These are phyloP conservation scores for Dryas drummondii DNA, from an alignment of 306 rosid genomes.

Conservation along the genomic window DNA sequence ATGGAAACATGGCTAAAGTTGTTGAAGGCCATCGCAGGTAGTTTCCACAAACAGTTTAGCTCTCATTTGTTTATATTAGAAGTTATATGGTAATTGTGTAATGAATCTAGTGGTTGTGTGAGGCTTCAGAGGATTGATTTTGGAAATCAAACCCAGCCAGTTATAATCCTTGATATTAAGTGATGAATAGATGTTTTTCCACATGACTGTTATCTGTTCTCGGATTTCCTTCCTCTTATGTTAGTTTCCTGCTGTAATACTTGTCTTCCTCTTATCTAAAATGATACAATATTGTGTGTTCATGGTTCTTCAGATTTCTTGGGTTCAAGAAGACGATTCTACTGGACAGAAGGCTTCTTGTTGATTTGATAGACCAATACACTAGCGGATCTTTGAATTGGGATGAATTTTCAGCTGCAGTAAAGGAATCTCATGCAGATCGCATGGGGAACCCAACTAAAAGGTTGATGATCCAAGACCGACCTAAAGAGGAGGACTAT, in stretches of 20 bases:
- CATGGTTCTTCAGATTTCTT: slow-evolving; percentile 59
- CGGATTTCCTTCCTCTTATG: neutral
- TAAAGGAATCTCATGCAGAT: slow-evolving; percentile 67
- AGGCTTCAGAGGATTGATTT: neutral
- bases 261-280: neutral
- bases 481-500: slow-evolving; percentile 96
- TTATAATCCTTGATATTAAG: neutral
- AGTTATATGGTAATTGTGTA: neutral
- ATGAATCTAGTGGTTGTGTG: neutral
- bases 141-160: neutral
- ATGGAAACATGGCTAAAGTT: slow-evolving; percentile 99
- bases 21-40: slow-evolving; percentile 99
- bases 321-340: slow-evolving; percentile 86
- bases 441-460: slow-evolving; percentile 82
- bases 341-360: slow-evolving; percentile 75
- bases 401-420: slow-evolving; percentile 84
- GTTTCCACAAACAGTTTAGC: neutral
- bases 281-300: neutral
- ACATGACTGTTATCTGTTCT: neutral
- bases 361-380: slow-evolving; percentile 80
- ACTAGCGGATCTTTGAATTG: slow-evolving; percentile 49
- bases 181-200: neutral
- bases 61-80: neutral
- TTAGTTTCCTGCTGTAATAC: neutral
- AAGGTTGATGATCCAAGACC: slow-evolving; percentile 70